phyloP scores from a whole-genome alignment of 1,284 basidiomycete species.

The Takashimella tepidaria region DNA sequence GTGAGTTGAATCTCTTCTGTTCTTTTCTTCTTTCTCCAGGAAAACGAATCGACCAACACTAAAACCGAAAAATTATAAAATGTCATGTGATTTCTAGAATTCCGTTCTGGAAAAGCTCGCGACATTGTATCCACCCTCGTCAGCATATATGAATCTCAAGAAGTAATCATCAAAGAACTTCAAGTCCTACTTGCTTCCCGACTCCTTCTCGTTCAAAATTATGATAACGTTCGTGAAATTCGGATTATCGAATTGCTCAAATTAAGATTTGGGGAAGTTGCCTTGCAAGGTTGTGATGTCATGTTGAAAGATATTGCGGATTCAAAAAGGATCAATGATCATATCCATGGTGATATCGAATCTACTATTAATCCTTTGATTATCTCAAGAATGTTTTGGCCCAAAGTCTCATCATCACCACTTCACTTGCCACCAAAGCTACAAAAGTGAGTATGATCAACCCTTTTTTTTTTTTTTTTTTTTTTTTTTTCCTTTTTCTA shows the following conservation, averaged over 20 bases:
- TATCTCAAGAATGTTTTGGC: slow-evolving; percentile 92
- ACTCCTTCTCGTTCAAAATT: slow-evolving; percentile 70
- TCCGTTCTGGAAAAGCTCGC: slow-evolving; percentile 76
- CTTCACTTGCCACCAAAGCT: slow-evolving; percentile 79
- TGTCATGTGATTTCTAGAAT: slow-evolving; percentile 62
- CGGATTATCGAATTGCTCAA: slow-evolving; percentile 88
- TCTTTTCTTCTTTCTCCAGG: neutral
- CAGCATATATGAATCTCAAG: slow-evolving; percentile 91
- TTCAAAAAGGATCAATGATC: slow-evolving; percentile 76
- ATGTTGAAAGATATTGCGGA: slow-evolving; percentile 95
- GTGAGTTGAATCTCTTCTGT: slow-evolving; percentile 52
- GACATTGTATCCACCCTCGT: slow-evolving; percentile 92
- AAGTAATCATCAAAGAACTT: slow-evolving; percentile 87
- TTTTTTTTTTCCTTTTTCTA: too few species aligned
- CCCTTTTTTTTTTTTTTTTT: too few species aligned
- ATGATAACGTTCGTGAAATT: slow-evolving; percentile 69
- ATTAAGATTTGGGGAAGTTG: slow-evolving; percentile 83
- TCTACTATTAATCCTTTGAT: slow-evolving; percentile 75
- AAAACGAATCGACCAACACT: neutral
- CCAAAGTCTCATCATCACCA: slow-evolving; percentile 64
- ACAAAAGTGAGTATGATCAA: slow-evolving; percentile 63
- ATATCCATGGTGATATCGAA: slow-evolving; percentile 72
- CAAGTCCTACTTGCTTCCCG: slow-evolving; percentile 82
- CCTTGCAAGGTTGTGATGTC: slow-evolving; percentile 87
- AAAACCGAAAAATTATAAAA: neutral